Percentiles rank a stretch among this genome's conserved stretches.
phyloP scores from a whole-genome alignment of 257 asterid genomes.

The Cinchona pubescens region DNA sequence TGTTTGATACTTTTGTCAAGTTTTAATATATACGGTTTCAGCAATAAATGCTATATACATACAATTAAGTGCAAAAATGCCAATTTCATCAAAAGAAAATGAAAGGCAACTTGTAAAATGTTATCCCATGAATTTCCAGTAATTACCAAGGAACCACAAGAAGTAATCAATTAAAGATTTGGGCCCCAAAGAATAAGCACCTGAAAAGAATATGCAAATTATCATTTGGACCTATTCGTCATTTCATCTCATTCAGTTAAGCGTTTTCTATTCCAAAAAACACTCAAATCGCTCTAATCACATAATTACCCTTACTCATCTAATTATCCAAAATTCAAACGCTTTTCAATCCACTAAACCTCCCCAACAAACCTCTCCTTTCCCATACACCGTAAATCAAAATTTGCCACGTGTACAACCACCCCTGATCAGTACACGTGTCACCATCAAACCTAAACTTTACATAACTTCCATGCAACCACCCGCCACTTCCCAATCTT shows the following conservation, averaged over 20 bases:
- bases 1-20: too few relatives aligned
- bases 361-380: background rate
- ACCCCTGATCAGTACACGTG: conserved; percentile 21
- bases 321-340: background rate
- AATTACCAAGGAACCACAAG: background rate
- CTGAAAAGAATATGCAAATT: background rate
- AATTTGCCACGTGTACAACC: conserved; percentile 19
- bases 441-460: conserved; percentile 19
- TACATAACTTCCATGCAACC: conserved; percentile 29
- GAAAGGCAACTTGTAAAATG: background rate
- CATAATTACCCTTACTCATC: background rate
- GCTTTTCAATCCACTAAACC: background rate
- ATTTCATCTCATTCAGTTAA: background rate
- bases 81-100: background rate
- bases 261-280: too few relatives aligned
- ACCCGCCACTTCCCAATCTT: background rate
- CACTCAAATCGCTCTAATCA: background rate
- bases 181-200: background rate
- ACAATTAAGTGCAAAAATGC: background rate
- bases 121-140: background rate
- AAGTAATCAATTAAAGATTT: background rate
- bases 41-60: too few relatives aligned
- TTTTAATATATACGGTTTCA: too few relatives aligned
- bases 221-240: background rate
- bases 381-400: too few relatives aligned